A percentile compares a stretch with the other conserved stretches of the same genome.
These are phyloP conservation scores for Capsella rubella DNA, from an alignment of 441 rosid species.

Conservation along the genomic window DNA sequence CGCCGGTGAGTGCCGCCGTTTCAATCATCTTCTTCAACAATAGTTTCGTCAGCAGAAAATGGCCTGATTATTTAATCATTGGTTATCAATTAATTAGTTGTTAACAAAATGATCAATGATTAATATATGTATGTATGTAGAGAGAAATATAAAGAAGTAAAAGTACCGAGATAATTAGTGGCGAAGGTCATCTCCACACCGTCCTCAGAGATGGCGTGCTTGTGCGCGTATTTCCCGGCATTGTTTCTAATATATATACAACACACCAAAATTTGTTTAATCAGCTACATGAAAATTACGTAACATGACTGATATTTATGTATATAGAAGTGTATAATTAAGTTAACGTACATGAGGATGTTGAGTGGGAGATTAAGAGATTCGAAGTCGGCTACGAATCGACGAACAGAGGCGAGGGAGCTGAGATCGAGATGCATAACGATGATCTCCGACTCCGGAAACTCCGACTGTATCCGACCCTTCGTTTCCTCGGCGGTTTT, in stretches of 20 bases:
- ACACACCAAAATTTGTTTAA: too few relatives aligned
- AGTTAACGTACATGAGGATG: constrained; percentile 55
- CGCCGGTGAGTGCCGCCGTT: constrained; percentile 68
- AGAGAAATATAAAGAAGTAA: too few relatives aligned
- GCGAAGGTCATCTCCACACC: constrained; percentile 96
- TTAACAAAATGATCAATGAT: too few relatives aligned
- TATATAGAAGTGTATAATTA: too few relatives aligned
- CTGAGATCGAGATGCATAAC: constrained; percentile 91
- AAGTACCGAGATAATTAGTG: constrained; percentile 78
- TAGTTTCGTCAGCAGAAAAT: constrained; percentile 78
- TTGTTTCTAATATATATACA: constrained; percentile 49
- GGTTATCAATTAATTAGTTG: too few relatives aligned
- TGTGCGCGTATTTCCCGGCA: constrained; percentile 86
- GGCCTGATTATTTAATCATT: constrained; percentile 45
- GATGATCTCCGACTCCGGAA: constrained; percentile 63
- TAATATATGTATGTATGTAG: too few relatives aligned
- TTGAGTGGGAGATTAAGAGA: constrained; percentile 77
- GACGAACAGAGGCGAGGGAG: constrained; percentile 74
- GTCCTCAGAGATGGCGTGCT: constrained; percentile 85
- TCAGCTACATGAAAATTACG: too few relatives aligned
- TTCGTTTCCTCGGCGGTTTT: constrained; percentile 85
- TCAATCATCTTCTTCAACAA: constrained; percentile 68
- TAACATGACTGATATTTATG: too few relatives aligned
- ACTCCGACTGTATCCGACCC: constrained; percentile 73
- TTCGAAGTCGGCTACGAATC: constrained; percentile 70